Evolutionary conservation across 1,284 basidiomycete genomes (phyloP).

Genomic region (Ustilago trichophora): DNA sequence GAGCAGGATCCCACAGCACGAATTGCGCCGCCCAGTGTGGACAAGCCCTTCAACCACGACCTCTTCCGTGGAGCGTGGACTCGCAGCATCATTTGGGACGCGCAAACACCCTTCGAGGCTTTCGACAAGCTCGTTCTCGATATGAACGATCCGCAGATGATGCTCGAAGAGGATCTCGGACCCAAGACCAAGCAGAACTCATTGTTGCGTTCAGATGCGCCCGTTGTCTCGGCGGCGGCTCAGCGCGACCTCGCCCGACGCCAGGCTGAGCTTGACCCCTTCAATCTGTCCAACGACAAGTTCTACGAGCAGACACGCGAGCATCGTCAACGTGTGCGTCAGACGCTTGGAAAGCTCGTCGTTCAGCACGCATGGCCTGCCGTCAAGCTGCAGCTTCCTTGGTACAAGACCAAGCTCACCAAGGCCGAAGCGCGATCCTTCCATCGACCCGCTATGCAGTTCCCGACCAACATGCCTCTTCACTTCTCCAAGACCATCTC

Average conservation of each 20-base stretch:
- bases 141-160: constrained; percentile 69
- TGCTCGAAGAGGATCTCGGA: constrained; percentile 56
- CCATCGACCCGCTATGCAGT: constrained; percentile 91
- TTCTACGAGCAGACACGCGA: constrained; percentile 91
- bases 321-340: constrained; percentile 87
- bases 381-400: constrained; percentile 83
- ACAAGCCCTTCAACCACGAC: constrained; percentile 74
- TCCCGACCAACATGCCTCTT: constrained; percentile 89
- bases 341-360: constrained; percentile 94
- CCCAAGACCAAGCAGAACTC: constrained; percentile 49
- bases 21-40: constrained; percentile 17
- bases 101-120: constrained; percentile 77
- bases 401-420: constrained; percentile 89
- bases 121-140: constrained; percentile 75
- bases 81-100: constrained; percentile 86
- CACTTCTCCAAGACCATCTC: constrained; percentile 89
- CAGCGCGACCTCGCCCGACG: constrained; percentile 41
- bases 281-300: constrained; percentile 95
- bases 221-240: constrained; percentile 38
- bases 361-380: constrained; percentile 98
- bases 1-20: not conserved
- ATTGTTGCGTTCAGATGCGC: constrained; percentile 57
- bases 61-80: constrained; percentile 84
- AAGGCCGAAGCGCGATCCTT: constrained; percentile 95
- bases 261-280: constrained; percentile 73